Base-by-base conservation (phyloP, 2,329 filamentous ascomycete species). In the Ceratocystiopsis sp. region DNA sequence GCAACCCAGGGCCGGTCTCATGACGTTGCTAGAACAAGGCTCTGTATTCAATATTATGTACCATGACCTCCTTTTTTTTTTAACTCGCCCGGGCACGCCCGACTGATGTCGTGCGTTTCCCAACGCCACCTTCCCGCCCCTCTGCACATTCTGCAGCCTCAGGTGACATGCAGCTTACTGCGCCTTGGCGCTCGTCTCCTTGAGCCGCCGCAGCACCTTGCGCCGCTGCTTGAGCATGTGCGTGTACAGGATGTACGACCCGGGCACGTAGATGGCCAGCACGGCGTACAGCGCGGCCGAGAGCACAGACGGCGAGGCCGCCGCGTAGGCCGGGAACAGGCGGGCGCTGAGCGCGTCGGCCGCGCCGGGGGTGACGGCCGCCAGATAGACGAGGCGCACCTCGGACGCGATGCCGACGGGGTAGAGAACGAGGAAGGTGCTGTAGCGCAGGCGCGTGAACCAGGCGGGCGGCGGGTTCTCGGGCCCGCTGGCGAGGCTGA, bases 151-250 rank as follows among this genome's bases (percentile, higher is more conserved):
- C 4, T 10, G 3, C 38, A 37, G 43, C 47, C 53, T 45, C 19
- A 7, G 19, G 19, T 7, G 19, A 7, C 19, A 21, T 21, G 19
- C 19, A 21, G 19, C 4, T 21, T 50, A 67, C 52, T 64, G 58
- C 12, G 53, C 53, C 46, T 70, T 67, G 39, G 54, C 54, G 25
- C 19, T 21, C 19, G 19, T 21, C 19, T 58, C 53, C 61, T 71
- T 73, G 55, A 77, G 73, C 36, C 69, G 72, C 43, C 75, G 73
- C 65, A 85, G 66, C 43, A 89, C 75, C 71, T 85, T 93, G 51
- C 75, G 71, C 52, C 89, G 71, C 70, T 98, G 91, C 48, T 71
- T 69, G 69, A 96, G 84, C 91, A 98, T 96, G 62, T 98, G 83
- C 18, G 83, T 85, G 58, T 91, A 96, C 45, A 96, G 63, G 44